These are phyloP conservation scores for Neohortaea acidophila DNA, from an alignment of 495 filamentous ascomycete species.

Conservation along the genomic window DNA sequence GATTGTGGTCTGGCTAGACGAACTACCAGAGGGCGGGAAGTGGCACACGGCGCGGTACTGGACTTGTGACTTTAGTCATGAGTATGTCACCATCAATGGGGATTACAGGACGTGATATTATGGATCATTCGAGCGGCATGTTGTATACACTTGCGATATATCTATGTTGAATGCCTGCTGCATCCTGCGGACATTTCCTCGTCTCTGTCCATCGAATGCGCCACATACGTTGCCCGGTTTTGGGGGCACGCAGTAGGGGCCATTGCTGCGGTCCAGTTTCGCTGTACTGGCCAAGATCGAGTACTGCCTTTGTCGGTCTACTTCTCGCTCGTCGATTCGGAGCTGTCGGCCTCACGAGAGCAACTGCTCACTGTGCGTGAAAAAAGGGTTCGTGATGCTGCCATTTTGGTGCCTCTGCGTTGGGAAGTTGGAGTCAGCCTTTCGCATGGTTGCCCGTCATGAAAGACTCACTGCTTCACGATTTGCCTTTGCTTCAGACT, in stretches of 20 bases:
- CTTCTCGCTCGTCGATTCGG: too few species aligned
- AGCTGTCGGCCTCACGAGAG: too few species aligned
- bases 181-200: too few species aligned
- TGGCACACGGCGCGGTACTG: slow-evolving; percentile 62
- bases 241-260: too few species aligned
- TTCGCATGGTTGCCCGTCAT: neutral
- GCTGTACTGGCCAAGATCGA: too few species aligned
- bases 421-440: neutral
- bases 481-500: slow-evolving; percentile 73
- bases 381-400: slow-evolving; percentile 13
- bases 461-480: slow-evolving; percentile 31
- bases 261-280: too few species aligned
- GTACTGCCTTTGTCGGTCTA: too few species aligned
- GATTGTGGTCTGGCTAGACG: slow-evolving; percentile 28
- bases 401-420: slow-evolving; percentile 7
- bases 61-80: slow-evolving; percentile 97
- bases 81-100: slow-evolving; percentile 88
- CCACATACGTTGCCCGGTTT: too few species aligned
- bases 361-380: slow-evolving; percentile 7
- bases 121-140: too few species aligned
- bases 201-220: too few species aligned
- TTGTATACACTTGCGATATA: too few species aligned
- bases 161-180: too few species aligned
- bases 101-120: slow-evolving; percentile 76
- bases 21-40: slow-evolving; percentile 1